Percentiles rank a stretch among this genome's conserved stretches.
Conservation (phyloP, 176 grass and related monocot genomes). For the Rhynchospora tenuis region DNA sequence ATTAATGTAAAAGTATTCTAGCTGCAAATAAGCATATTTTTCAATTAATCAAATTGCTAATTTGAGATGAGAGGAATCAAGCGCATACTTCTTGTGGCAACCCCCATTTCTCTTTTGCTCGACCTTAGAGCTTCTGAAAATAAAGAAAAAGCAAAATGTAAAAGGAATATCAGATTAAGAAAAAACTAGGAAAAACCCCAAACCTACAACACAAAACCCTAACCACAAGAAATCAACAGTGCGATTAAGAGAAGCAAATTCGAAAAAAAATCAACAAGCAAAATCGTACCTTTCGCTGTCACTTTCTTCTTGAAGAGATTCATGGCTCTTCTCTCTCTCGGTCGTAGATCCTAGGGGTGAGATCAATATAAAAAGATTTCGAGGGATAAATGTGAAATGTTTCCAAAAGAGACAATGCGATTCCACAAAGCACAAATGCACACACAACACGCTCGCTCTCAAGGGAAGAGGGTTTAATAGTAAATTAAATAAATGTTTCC, state of each 20-base stretch:
- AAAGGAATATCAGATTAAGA: constrained; percentile 7
- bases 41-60: constrained; percentile 14
- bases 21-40: not conserved
- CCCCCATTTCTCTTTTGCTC: constrained; percentile 89
- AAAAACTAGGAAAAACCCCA: not conserved
- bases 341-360: not conserved
- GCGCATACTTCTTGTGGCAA: constrained; percentile 70
- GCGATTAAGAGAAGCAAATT: not conserved
- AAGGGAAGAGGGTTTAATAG: not conserved
- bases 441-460: too few relatives aligned
- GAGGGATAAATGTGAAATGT: not conserved
- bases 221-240: not conserved
- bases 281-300: constrained; percentile 67
- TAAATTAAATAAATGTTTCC: not conserved
- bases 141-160: not conserved
- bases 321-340: constrained; percentile 42
- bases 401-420: constrained; percentile 13
- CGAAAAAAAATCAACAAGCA: not conserved
- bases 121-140: constrained; percentile 87
- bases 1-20: not conserved
- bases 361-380: not conserved
- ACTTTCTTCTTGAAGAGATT: constrained; percentile 98
- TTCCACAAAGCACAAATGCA: not conserved
- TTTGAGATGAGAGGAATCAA: not conserved
- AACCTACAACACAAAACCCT: constrained; percentile 24